Percentiles rank a stretch among this genome's conserved stretches.
phyloP scores from a whole-genome alignment of 345 rosid species.

The Lepidium sativum region DNA sequence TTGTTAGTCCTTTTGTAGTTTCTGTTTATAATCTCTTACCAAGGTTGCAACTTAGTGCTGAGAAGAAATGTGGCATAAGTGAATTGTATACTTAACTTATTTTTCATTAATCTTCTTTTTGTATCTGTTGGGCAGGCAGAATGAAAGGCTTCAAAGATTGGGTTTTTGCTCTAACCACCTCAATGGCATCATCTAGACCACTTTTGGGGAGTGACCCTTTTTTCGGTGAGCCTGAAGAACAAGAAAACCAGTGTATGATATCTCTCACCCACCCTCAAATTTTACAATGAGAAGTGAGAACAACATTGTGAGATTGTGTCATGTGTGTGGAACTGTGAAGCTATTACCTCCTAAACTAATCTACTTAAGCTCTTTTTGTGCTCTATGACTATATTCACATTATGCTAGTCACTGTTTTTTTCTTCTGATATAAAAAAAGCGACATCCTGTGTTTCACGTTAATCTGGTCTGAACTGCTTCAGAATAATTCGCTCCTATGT shows the following conservation, averaged over 20 bases:
- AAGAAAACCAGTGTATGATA: conserved; percentile 32
- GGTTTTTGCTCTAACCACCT: conserved; percentile 47
- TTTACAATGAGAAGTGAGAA: neutral
- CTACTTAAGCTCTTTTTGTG: neutral
- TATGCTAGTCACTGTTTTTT: neutral
- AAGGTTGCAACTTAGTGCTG: neutral
- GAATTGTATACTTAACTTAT: neutral
- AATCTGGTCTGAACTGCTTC: too few relatives aligned
- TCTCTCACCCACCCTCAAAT: neutral
- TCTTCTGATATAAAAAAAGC: neutral
- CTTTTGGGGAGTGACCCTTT: conserved; percentile 44
- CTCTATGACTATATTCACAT: neutral
- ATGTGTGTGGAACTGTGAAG: neutral
- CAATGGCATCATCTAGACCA: conserved; percentile 58
- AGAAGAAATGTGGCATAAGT: neutral
- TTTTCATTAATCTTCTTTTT: neutral
- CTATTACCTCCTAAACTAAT: neutral
- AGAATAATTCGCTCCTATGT: neutral
- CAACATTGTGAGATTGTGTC: neutral
- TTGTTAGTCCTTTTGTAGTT: neutral
- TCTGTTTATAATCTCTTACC: neutral
- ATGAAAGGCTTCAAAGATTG: conserved; percentile 87
- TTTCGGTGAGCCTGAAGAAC: conserved; percentile 31
- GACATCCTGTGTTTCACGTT: neutral
- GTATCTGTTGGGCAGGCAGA: conserved; percentile 4